Evolutionary conservation across 805 yeast genomes (phyloP).

Genomic region (Candida maltosa): DNA sequence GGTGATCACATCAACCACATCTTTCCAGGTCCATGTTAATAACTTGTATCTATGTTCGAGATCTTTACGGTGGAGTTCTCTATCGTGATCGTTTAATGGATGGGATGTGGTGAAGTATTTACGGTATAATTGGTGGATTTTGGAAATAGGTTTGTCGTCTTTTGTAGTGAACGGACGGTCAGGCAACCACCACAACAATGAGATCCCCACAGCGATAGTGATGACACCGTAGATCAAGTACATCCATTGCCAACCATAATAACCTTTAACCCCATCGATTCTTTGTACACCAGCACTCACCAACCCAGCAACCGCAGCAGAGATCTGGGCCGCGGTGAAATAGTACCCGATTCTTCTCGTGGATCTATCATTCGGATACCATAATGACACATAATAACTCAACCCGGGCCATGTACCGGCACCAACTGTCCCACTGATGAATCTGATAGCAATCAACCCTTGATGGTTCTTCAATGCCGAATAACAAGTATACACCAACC

Average conservation of each 20-base stretch:
- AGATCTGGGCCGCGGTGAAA: conserved; percentile 88
- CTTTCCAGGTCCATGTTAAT: conserved; percentile 56
- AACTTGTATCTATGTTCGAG: conserved; percentile 50
- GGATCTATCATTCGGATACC: conserved; percentile 79
- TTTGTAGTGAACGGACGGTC: conserved; percentile 53
- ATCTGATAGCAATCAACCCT: conserved; percentile 69
- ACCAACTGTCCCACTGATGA: conserved; percentile 71
- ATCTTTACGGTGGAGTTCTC: conserved; percentile 55
- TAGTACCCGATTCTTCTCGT: conserved; percentile 83
- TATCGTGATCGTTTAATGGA: conserved; percentile 56
- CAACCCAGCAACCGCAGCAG: conserved; percentile 85
- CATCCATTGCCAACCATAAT: conserved; percentile 85
- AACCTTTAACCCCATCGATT: conserved; percentile 69
- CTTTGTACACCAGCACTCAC: conserved; percentile 86
- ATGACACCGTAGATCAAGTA: conserved; percentile 72
- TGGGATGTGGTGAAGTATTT: conserved; percentile 26
- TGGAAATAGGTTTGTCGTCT: conserved; percentile 11
- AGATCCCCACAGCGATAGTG: conserved; percentile 61
- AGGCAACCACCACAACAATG: conserved; percentile 81
- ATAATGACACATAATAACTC: conserved; percentile 76
- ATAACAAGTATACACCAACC: conserved; percentile 74
- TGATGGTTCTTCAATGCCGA: conserved; percentile 51
- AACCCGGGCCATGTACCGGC: conserved; percentile 93
- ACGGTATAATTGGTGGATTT: conserved; percentile 17
- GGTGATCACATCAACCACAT: conserved; percentile 49